phyloP scores from a whole-genome alignment of 768 basidiomycete species.

The Brasilioporus rufonigricans region DNA sequence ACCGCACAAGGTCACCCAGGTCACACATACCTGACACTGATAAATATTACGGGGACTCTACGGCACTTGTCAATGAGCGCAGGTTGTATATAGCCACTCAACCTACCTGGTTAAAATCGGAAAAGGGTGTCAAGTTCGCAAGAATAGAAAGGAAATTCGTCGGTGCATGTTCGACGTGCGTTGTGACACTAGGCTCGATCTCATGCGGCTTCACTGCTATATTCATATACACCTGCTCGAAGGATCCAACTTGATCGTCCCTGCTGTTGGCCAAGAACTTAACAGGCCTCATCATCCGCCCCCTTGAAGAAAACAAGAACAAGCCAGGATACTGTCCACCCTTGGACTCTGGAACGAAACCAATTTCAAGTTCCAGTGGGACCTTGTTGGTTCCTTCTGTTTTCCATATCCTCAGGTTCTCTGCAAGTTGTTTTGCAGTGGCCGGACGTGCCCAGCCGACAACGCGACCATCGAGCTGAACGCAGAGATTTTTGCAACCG shows the following conservation, averaged over 20 bases:
- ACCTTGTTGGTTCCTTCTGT: conserved; percentile 81
- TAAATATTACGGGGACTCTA: conserved; percentile 90
- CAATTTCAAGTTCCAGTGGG: conserved; percentile 93
- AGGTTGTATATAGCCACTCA: not conserved
- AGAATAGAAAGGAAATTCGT: conserved; percentile 96
- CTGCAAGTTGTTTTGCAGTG: conserved; percentile 78
- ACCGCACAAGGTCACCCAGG: not conserved
- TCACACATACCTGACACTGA: conserved; percentile 73
- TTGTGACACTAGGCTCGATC: conserved; percentile 70
- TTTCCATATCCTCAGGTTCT: conserved; percentile 88
- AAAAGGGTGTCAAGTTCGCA: conserved; percentile 97
- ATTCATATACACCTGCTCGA: conserved; percentile 99
- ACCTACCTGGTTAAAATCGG: conserved; percentile 95
- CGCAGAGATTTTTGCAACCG: conserved; percentile 76
- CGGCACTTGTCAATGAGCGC: conserved; percentile 1
- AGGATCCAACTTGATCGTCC: conserved; percentile 90
- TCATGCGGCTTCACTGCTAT: conserved; percentile 90
- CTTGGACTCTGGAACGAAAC: conserved; percentile 81
- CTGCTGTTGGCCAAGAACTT: conserved; percentile 84
- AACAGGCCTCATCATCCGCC: conserved; percentile 98
- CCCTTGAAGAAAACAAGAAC: conserved; percentile 81
- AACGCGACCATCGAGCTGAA: conserved; percentile 94
- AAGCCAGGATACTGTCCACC: conserved; percentile 97
- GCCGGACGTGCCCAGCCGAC: conserved; percentile 88
- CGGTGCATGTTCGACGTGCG: conserved; percentile 91